phyloP scores from a whole-genome alignment of 140 eudicot species.

The Senecio squalidus region DNA sequence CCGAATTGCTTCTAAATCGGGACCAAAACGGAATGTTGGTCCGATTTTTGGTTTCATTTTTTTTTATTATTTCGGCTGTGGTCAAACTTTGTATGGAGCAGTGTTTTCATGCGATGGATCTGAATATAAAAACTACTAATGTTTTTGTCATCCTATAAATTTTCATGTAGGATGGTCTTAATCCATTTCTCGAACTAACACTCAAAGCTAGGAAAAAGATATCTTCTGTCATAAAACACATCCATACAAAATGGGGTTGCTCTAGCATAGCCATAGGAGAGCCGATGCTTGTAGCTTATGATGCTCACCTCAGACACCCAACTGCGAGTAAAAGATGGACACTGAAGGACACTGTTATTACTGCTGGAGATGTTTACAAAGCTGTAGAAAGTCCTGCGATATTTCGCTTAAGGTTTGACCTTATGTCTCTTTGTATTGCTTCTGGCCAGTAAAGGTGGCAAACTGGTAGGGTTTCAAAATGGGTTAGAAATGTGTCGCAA shows the following conservation, averaged over 20 bases:
- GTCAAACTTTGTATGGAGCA: slow-evolving; percentile 11
- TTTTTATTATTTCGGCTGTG: too few species aligned
- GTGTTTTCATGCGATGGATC: neutral
- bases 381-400: slow-evolving; percentile 50
- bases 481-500: neutral
- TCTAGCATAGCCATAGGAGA: slow-evolving; percentile 57
- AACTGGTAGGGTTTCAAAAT: neutral
- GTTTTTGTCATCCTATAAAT: neutral
- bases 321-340: slow-evolving; percentile 58
- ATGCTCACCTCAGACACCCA: slow-evolving; percentile 20
- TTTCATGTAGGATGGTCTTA: slow-evolving; percentile 66
- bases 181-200: slow-evolving; percentile 85
- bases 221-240: slow-evolving; percentile 79
- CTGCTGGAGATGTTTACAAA: slow-evolving; percentile 65
- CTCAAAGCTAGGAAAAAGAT: slow-evolving; percentile 68
- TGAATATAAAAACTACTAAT: neutral
- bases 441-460: neutral
- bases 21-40: too few species aligned
- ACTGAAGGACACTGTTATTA: slow-evolving; percentile 37
- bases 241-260: slow-evolving; percentile 71
- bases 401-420: slow-evolving; percentile 80
- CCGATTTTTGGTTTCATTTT: too few species aligned
- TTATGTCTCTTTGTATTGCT: neutral
- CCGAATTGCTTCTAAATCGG: too few species aligned
- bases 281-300: slow-evolving; percentile 60